A percentile compares a stretch with the other conserved stretches of the same genome.
Conservation (phyloP, 2,329 filamentous ascomycete genomes). For the Furcasterigmium sp. region DNA sequence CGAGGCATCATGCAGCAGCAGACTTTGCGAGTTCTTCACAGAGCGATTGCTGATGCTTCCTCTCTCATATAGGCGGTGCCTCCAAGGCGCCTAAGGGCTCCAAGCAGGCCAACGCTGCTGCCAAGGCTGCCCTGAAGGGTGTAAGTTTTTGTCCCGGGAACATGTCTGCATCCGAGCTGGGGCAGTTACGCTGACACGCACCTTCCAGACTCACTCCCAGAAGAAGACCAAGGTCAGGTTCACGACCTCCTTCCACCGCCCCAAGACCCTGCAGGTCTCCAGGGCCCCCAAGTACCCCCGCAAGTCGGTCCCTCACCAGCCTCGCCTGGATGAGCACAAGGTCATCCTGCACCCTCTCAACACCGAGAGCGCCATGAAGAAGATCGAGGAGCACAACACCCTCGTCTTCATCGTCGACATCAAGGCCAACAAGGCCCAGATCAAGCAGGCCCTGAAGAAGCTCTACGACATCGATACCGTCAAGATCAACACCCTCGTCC, state of each 20-base stretch:
- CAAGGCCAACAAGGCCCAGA: conserved; percentile 99
- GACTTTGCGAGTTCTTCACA: conserved; percentile 70
- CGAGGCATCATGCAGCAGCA: conserved; percentile 64
- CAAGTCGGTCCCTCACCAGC: conserved; percentile 85
- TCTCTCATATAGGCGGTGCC: conserved; percentile 47
- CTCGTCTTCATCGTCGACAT: conserved; percentile 95
- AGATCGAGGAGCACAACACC: conserved; percentile 99
- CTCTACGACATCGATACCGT: conserved; percentile 96
- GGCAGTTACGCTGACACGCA: conserved; percentile 13
- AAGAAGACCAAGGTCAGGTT: conserved; percentile 91
- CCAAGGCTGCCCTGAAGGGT: conserved; percentile 94
- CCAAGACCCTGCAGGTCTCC: conserved; percentile 91
- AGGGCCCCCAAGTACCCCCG: conserved; percentile 93
- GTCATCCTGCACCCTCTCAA: conserved; percentile 97
- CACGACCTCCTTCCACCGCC: conserved; percentile 93
- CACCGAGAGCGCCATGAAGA: conserved; percentile 99
- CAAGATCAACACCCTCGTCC: conserved; percentile 99
- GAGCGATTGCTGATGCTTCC: conserved; percentile 68
- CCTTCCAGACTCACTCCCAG: conserved; percentile 50
- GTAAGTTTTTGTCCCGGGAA: conserved; percentile 53
- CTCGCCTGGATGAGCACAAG: conserved; percentile 96
- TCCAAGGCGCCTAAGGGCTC: conserved; percentile 52
- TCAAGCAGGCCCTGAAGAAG: conserved; percentile 97
- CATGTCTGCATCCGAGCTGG: conserved; percentile 8
- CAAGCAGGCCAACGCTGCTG: conserved; percentile 89